phyloP scores from a whole-genome alignment of 2,329 filamentous ascomycete species.

The Cadophora sp. region DNA sequence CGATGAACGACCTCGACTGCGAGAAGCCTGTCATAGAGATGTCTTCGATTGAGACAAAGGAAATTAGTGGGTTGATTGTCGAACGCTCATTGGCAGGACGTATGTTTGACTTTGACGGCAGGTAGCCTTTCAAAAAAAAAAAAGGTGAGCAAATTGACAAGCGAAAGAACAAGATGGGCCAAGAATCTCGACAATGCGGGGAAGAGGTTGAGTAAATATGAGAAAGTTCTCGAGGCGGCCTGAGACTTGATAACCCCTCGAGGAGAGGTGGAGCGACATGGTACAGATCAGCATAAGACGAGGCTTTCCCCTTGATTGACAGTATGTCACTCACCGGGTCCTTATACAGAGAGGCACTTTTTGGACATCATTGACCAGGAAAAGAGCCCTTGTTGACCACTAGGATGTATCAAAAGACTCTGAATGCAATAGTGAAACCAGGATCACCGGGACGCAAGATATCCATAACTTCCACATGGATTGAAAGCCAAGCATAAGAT shows the following conservation, averaged over 20 bases:
- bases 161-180: conserved; percentile 23
- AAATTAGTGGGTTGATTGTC: conserved; percentile 23
- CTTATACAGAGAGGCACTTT: background rate
- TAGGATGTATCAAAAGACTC: background rate
- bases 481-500: conserved; percentile 3
- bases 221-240: conserved; percentile 34
- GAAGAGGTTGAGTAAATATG: conserved; percentile 36
- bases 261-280: conserved; percentile 28
- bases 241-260: conserved; percentile 25
- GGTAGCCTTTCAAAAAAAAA: background rate
- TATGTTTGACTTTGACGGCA: background rate
- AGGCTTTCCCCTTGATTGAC: conserved; percentile 9
- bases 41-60: conserved; percentile 22
- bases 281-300: conserved; percentile 29
- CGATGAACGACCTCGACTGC: conserved; percentile 30
- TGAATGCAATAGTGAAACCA: background rate
- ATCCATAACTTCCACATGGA: background rate
- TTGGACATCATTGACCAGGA: background rate
- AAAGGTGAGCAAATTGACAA: conserved; percentile 24
- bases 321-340: background rate
- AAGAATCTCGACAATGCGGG: conserved; percentile 24
- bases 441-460: background rate
- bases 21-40: conserved; percentile 32
- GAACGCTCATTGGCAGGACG: conserved; percentile 14
- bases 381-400: background rate